A percentile compares a stretch with the other conserved stretches of the same genome.
Conservation (phyloP, 805 yeast species). For the Ogataea ramenticola region DNA sequence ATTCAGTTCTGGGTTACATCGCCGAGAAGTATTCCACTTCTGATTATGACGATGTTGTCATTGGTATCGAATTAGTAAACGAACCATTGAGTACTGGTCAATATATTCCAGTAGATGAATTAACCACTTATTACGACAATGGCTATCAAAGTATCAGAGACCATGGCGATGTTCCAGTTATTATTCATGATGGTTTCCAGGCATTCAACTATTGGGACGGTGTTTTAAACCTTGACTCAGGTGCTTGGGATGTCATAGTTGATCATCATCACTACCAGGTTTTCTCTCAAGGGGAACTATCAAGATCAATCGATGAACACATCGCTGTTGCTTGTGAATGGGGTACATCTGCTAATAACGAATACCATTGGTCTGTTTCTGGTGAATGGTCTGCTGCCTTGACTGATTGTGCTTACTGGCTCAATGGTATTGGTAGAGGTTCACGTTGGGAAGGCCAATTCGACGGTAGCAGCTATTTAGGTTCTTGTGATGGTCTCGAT, state of each 20-base stretch:
- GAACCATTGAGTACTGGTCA: constrained; percentile 89
- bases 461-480: constrained; percentile 34
- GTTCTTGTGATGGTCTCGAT: constrained; percentile 51
- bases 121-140: constrained; percentile 51
- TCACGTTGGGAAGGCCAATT: constrained; percentile 52
- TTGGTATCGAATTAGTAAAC: constrained; percentile 79
- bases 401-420: constrained; percentile 65
- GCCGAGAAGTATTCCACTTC: constrained; percentile 56
- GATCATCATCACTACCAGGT: constrained; percentile 94
- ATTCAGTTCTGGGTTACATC: constrained; percentile 46
- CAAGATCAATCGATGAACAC: constrained; percentile 54
- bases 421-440: constrained; percentile 65
- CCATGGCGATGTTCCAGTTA: constrained; percentile 30
- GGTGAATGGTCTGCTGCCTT: constrained; percentile 72
- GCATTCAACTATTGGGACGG: constrained; percentile 55
- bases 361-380: constrained; percentile 65
- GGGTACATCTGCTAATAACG: constrained; percentile 33
- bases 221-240: constrained; percentile 32
- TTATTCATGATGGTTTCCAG: constrained; percentile 76
- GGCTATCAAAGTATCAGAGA: constrained; percentile 63
- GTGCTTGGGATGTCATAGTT: constrained; percentile 54
- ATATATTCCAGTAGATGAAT: constrained; percentile 45
- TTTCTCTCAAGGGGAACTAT: constrained; percentile 57
- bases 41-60: constrained; percentile 60
- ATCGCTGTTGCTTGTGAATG: constrained; percentile 46